phyloP scores from a whole-genome alignment of 2,329 filamentous ascomycete genomes.

The Aspergillus luchuensis region DNA sequence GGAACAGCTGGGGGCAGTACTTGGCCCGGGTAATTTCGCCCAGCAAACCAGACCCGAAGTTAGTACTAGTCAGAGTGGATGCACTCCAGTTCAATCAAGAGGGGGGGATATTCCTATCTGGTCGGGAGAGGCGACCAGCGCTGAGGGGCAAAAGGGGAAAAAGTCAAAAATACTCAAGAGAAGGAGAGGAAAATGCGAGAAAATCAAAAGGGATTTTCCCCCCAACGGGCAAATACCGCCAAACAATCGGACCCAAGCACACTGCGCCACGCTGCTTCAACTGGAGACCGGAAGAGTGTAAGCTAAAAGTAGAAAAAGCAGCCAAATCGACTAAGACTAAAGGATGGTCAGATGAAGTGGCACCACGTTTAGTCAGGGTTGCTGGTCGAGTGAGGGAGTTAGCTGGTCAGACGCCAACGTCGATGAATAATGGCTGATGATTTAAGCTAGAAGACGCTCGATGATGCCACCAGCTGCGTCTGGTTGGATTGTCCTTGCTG shows the following conservation, averaged over 20 bases:
- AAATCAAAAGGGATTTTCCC: neutral
- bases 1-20: neutral
- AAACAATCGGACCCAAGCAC: slow-evolving; percentile 9
- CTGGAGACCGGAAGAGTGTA: neutral
- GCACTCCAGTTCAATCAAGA: no score
- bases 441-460: slow-evolving; percentile 15
- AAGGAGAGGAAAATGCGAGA: neutral
- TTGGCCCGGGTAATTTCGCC: slow-evolving; percentile 7
- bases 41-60: neutral
- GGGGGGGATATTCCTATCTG: neutral
- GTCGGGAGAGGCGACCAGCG: slow-evolving; percentile 10
- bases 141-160: slow-evolving; percentile 13
- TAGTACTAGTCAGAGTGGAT: no score
- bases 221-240: neutral
- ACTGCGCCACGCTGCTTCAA: slow-evolving; percentile 20
- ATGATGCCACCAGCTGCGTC: slow-evolving; percentile 18
- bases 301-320: slow-evolving; percentile 5
- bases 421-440: slow-evolving; percentile 14
- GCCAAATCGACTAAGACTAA: slow-evolving; percentile 2
- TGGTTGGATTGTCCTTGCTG: neutral
- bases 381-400: neutral
- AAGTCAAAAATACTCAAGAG: neutral
- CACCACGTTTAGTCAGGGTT: slow-evolving; percentile 19
- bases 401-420: slow-evolving; percentile 1
- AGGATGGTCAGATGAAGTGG: slow-evolving; percentile 19